Evolutionary conservation across 352 stramenopile species (phyloP), one percentile per base, ranked within the genome.

Genomic region (Globisporangium yorkense): DNA sequence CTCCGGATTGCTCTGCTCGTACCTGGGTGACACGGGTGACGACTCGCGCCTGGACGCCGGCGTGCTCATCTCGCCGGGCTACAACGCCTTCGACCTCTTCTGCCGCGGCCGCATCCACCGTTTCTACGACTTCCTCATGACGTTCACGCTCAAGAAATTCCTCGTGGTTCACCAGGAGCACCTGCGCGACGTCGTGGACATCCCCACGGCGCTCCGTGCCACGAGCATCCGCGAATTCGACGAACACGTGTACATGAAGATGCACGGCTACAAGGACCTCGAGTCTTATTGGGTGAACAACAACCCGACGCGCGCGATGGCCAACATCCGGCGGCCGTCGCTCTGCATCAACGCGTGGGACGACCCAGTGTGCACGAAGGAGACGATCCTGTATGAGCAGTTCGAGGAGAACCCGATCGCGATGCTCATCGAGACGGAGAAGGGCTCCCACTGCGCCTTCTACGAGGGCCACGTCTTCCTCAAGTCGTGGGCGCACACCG

Each of bases 81-180:
- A 93, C 70, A 84, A 89, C 54, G 72, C 78, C 6, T 69, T 87
- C 39, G 80, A 89, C 15, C 64, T 93, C n/a, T 89, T 93, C 59
- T 88, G 76, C 45, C 48, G 62, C 29, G 77, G 77, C 46, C 74
- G 68, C 51, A 88, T 91, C 56, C 63, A 89, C 59, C 75, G 65
- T 1, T 50, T 84, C 20, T 93, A 93, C 67, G 59, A 89, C 59
- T 91, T 84, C 39, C 59, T 93, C 35, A 87, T 93, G 80, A 90
- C 80, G 8, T 77, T 84, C 51, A 84, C 61, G 33, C 69, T 93
- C 51, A 89, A 89, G 63, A 67, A 68, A 39, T 85, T 93, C 24
- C 58, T 93, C 49, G 50, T 75, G 43, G 66, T 66, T 6, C 80
- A 93, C 60, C 62, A 71, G 29, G 49, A 59, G 16, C 64, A 80